phyloP scores from a whole-genome alignment of 2,329 filamentous ascomycete species.

The Aurifilum marmelostoma region DNA sequence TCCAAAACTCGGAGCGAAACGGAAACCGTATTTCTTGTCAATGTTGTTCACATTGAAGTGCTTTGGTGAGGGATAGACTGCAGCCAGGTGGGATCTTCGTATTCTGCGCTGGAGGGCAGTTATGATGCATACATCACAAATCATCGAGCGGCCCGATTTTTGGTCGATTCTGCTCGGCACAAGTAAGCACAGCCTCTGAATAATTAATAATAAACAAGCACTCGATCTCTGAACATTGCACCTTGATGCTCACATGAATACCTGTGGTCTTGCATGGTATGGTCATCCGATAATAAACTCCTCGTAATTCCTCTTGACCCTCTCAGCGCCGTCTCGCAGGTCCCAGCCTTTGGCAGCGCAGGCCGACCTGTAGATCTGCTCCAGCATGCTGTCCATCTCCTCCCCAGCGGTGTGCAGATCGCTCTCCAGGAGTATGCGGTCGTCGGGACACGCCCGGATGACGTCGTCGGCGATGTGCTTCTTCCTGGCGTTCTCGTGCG shows the following conservation, averaged over 20 bases:
- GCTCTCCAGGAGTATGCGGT: conserved; percentile 83
- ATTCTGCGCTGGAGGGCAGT: no score
- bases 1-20: not conserved
- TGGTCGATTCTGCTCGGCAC: no score
- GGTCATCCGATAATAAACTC: conserved; percentile 75
- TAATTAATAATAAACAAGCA: no score
- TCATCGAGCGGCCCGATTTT: no score
- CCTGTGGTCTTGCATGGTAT: no score
- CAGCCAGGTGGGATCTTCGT: no score
- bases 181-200: no score
- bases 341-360: conserved; percentile 80
- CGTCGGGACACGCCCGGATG: conserved; percentile 73
- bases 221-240: no score
- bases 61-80: no score
- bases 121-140: no score
- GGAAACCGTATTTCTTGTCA: not conserved
- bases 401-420: conserved; percentile 84
- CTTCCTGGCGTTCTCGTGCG: conserved; percentile 49
- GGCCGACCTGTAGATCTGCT: conserved; percentile 74
- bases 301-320: conserved; percentile 74
- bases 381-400: conserved; percentile 76
- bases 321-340: conserved; percentile 69
- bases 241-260: no score
- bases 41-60: no score
- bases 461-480: conserved; percentile 53